Evolutionary conservation across 352 stramenopile species (phyloP), one percentile per base, ranked within the genome.

Genomic region (Globisporangium orthogonon): DNA sequence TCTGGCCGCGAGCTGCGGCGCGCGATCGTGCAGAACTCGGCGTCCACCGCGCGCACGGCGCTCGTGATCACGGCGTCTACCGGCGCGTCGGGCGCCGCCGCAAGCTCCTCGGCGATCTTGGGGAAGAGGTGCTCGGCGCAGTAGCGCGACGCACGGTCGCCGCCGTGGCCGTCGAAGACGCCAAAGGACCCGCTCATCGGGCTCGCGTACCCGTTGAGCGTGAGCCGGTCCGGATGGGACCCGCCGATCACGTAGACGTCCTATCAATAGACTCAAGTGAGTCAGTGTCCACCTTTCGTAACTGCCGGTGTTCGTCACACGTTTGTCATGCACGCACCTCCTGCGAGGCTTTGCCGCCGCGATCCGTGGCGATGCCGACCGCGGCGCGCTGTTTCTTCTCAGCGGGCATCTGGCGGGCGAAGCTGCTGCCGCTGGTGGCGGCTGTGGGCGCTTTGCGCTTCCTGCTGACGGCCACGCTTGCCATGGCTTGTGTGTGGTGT

Each of bases 191-290:
- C 84, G 50, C 70, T 70, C 17, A 75, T 76, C 0, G 67, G 58
- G 15, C 70, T 75, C 1, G 77, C 68, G 65, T 89, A 92, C 9
- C 84, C 84, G 56, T 94, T 94, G 15, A 94, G 68, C 41, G 84
- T 92, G 56, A 91, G 65, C 18, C 84, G 75, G 51, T 76, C 56
- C 2, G 74, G 64, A 2, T 67, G 58, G 28, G 78, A 86, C 30
- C 79, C 78, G 37, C 84, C 84, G 45, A 94, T 78, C 60, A 86
- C 91, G 58, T 94, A 94, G 10, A 76, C 76, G 61, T 94, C 84
- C 84, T 94, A 51, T 28, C 45, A 31, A 14, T 33, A 54, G 44
- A 52, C 3, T 54, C 4, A 48, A 6, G 29, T 7, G 30, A 52
- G 41, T n/a, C 11, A 57, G 40, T n/a, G 18, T 18, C n/a, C 18